Conservation (phyloP, 2,329 filamentous ascomycete genomes). For the Hymenoscyphus scutula region DNA sequence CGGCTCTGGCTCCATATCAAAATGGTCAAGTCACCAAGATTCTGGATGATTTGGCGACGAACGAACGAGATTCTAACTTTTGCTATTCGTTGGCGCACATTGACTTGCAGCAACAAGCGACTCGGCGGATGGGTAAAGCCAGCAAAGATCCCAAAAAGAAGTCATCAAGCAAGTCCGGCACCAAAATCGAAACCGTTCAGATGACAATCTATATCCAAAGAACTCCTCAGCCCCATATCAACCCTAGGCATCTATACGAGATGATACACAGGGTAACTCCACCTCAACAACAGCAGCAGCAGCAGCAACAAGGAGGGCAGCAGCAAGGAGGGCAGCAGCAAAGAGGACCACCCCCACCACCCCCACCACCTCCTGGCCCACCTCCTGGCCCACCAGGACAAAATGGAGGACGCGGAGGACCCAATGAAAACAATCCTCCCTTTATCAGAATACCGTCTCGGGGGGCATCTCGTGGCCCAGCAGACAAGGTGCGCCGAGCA, state of each 20-base stretch:
- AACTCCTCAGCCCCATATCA: conserved; percentile 13
- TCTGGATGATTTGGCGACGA: conserved; percentile 29
- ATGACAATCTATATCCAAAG: conserved; percentile 34
- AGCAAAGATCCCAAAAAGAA: conserved; percentile 16
- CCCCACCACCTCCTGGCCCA: not conserved
- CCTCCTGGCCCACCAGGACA: not conserved
- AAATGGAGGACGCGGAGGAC: not conserved
- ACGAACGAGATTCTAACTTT: conserved; percentile 29
- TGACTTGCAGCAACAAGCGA: conserved; percentile 20
- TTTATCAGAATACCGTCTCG: too few relatives aligned
- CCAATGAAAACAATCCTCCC: too few relatives aligned
- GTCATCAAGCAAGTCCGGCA: conserved; percentile 16
- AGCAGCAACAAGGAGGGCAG: too few relatives aligned
- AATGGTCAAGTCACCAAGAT: conserved; percentile 32
- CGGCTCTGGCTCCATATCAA: conserved; percentile 27
- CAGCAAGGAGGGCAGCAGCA: too few relatives aligned
- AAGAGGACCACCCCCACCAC: conserved; percentile 7
- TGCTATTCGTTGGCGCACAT: conserved; percentile 34
- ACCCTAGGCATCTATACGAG: conserved; percentile 18
- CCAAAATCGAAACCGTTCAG: conserved; percentile 27
- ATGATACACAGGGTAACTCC: conserved; percentile 11
- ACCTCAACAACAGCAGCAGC: conserved; percentile 12
- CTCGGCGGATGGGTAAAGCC: conserved; percentile 10
- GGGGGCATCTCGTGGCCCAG: too few relatives aligned
- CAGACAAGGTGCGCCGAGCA: too few relatives aligned